Evolutionary conservation across 2,329 filamentous ascomycete species (phyloP).

Genomic region (Aspergillus sp.): DNA sequence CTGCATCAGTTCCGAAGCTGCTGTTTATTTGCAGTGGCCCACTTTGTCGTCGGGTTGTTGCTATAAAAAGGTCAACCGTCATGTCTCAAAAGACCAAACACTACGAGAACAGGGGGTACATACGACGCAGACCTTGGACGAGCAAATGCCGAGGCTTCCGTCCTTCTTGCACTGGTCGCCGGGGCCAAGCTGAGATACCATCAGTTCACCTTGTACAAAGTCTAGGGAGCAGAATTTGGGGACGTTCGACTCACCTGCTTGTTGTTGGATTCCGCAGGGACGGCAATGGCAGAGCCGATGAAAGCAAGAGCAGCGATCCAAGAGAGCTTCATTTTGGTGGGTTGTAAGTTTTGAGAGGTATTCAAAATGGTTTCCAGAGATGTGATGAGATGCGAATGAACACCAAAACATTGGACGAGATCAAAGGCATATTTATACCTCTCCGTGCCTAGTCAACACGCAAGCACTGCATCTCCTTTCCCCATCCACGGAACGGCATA

Average conservation of each 20-base stretch:
- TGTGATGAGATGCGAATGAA: neutral
- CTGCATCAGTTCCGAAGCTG: neutral
- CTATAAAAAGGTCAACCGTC: neutral
- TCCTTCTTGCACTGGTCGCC: slow-evolving; percentile 3
- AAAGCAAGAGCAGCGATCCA: slow-evolving; percentile 7
- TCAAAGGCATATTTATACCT: neutral
- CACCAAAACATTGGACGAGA: neutral
- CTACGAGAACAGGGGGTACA: neutral
- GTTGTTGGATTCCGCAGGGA: neutral
- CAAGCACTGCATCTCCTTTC: neutral
- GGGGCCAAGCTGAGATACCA: neutral
- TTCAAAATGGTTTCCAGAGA: neutral
- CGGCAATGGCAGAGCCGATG: slow-evolving; percentile 6
- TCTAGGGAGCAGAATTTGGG: too few species aligned
- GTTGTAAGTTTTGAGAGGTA: neutral
- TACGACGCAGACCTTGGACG: slow-evolving; percentile 7
- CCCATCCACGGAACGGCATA: neutral
- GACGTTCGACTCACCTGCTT: neutral
- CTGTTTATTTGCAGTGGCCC: slow-evolving; percentile 6
- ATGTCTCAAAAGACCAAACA: neutral
- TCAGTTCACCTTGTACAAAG: neutral
- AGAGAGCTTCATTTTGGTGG: slow-evolving; percentile 5
- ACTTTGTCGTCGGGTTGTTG: neutral
- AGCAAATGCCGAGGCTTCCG: slow-evolving; percentile 3
- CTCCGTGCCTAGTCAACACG: neutral